Base-by-base conservation (phyloP, 805 yeast species). In the Cyberlindnera suaveolens region DNA sequence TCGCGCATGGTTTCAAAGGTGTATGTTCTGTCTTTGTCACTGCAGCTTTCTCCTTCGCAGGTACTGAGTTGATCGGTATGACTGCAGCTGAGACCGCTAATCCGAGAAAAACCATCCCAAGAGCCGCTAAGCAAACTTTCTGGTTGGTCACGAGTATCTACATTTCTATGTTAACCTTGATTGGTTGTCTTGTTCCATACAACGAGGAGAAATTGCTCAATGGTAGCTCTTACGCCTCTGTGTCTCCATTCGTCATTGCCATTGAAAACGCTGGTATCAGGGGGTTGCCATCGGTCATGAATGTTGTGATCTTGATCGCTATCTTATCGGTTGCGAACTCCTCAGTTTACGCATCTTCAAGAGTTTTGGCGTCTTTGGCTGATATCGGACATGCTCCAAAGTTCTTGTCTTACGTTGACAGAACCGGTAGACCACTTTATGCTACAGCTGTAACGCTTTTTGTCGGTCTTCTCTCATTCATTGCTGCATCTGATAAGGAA, bases 171-270 rank as follows among this genome's bases (percentile, higher is more conserved):
- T 72, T 63, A 61, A 77, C 64, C 44, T 66, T 72, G 51, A 75
- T 68, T 55, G 86, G 89, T 36, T 75, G 82, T 52, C 68, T 85
- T 46, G 91, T 86, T n/a, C 90, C 91, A 14, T 82, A 71, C 58
- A 68, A 67, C 45, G 74, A 77, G 46, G 52, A 59, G 1, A 62
- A 76, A 47, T 62, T 74, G 42, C 75, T 76, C 45, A 67, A 74
- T 27, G 50, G 47, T 35, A 72, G 68, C 38, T 77, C 72, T 41
- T 78, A 75, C 49, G 83, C 82, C 36, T 64, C 80, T 14, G 85
- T 88, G 11, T 83, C 90, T 14, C 91, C 93, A 14, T 84, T 84
- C 52, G 91, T 84, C 42, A 78, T 85, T 63, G 85, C 91, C 29
- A 75, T 82, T 44, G 67, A 61, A 30, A 69, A 72, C 39, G 84